Percentiles rank a stretch among this genome's conserved stretches.
phyloP scores from a whole-genome alignment of 2,329 filamentous ascomycete genomes.

The Colletotrichum caudatum region DNA sequence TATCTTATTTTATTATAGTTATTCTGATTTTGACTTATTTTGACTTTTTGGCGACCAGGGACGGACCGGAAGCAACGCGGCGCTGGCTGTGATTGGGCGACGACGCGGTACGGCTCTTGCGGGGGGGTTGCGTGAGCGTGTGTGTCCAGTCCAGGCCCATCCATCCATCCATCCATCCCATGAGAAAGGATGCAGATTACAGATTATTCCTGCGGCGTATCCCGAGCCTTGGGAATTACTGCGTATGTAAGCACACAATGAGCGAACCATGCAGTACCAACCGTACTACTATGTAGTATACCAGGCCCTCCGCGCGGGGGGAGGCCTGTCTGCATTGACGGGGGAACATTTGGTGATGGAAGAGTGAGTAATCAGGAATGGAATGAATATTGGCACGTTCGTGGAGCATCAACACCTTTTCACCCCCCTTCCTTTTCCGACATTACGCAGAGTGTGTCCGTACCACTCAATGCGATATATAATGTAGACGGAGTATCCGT shows the following conservation, averaged over 20 bases:
- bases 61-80: constrained; percentile 23
- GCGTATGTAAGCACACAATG: too few species aligned
- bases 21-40: not conserved
- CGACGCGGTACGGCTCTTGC: constrained; percentile 28
- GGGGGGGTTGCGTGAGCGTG: not conserved
- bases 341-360: not conserved
- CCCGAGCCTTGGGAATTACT: constrained; percentile 10
- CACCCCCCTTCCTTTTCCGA: too few species aligned
- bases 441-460: not conserved
- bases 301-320: not conserved
- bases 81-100: constrained; percentile 27
- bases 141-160: not conserved
- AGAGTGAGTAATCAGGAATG: not conserved
- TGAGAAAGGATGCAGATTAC: not conserved
- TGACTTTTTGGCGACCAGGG: constrained; percentile 31
- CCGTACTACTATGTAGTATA: not conserved
- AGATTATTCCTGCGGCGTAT: constrained; percentile 13
- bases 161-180: not conserved
- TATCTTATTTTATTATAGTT: not conserved
- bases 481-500: too few species aligned
- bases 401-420: too few species aligned
- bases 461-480: too few species aligned
- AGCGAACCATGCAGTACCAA: not conserved
- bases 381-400: not conserved
- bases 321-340: not conserved